A percentile compares a stretch with the other conserved stretches of the same genome.
These are phyloP conservation scores for Trichoderma sp. DNA, from an alignment of 2,329 filamentous ascomycete species.

Conservation along the genomic window DNA sequence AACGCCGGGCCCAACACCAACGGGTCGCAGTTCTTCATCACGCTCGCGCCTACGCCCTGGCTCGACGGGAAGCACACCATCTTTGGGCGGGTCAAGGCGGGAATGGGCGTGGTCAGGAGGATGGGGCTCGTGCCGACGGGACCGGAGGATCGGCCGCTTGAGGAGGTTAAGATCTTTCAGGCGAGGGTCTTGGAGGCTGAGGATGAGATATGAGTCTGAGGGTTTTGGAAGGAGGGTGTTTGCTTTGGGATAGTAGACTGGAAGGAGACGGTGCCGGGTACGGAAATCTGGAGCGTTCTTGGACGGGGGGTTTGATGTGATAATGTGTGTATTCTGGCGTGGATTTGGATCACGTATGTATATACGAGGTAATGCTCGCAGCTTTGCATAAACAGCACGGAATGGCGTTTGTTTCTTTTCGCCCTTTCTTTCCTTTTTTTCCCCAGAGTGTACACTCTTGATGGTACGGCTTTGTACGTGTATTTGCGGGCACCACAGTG, in stretches of 20 bases:
- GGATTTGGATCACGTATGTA: background rate
- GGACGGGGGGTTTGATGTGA: background rate
- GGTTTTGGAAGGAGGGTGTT: background rate
- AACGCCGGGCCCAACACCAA: conserved; percentile 93
- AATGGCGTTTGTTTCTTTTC: conserved; percentile 20
- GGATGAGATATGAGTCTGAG: conserved; percentile 37
- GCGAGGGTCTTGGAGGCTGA: conserved; percentile 70
- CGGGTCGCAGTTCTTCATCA: conserved; percentile 95
- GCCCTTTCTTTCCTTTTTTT: background rate
- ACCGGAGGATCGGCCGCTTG: conserved; percentile 74
- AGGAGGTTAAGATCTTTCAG: conserved; percentile 78
- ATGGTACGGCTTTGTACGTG: no score
- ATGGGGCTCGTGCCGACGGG: conserved; percentile 88
- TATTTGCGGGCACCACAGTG: background rate
- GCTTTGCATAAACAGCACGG: conserved; percentile 1
- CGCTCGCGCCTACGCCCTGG: conserved; percentile 92
- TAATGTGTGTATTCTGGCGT: background rate
- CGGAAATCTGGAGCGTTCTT: background rate
- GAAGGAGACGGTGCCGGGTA: background rate
- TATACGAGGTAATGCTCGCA: background rate
- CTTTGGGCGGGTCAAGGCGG: conserved; percentile 85
- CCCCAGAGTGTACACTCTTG: background rate
- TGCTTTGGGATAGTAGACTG: background rate
- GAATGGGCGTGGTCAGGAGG: conserved; percentile 79
- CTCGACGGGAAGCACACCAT: conserved; percentile 96